Base-by-base conservation (phyloP, 2,329 filamentous ascomycete genomes). In the Trichophyton rubrum region DNA sequence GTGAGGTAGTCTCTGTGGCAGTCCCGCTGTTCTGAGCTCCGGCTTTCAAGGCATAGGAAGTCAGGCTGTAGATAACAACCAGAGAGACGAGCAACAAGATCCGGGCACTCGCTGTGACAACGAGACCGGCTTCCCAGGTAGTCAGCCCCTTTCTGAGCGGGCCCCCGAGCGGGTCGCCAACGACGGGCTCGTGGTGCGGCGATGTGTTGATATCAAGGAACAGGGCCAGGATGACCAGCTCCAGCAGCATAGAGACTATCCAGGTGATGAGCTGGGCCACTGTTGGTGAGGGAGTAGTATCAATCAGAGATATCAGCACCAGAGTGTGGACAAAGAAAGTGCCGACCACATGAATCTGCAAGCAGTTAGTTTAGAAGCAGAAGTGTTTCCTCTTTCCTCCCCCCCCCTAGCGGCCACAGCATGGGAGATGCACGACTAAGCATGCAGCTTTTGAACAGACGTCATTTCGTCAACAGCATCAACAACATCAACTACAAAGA, bases 291-390 rank as follows among this genome's bases (percentile, higher is more conserved):
- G 89, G 85, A 64, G 83, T 85, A 69, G 87, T 88, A 72, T 96
- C 91, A 68, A 95, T 80, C 61, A 97, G 82, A 33, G 90, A 90
- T 68, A 96, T 87, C 66, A 95, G 81, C 66, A 96, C 82, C 66
- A 96, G 85, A 57, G 88, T 81, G 76, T 95, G 93, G 64, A 93
- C 84, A 78, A 95, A 96, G 66, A 90, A 87, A 51, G 89, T 87
- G 60, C 87, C 89, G 61, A 89, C 82, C 64, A 95, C 79, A 73
- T 95, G 95, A 69, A 95, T 86, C 90, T 96, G 62, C 20, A 22
- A 15, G 45, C 13, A 13, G 11, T 24, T 24, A 24, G 8, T 30
- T 51, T 49, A 47, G 33, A 7, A 7, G 33, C 13, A 13, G 9
- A 38, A 9, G 33, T 13, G 33, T 35, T 24, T 24, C n/a, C 4